Base-by-base conservation (phyloP, 306 rosid genomes). In the Castanea mollissima region DNA sequence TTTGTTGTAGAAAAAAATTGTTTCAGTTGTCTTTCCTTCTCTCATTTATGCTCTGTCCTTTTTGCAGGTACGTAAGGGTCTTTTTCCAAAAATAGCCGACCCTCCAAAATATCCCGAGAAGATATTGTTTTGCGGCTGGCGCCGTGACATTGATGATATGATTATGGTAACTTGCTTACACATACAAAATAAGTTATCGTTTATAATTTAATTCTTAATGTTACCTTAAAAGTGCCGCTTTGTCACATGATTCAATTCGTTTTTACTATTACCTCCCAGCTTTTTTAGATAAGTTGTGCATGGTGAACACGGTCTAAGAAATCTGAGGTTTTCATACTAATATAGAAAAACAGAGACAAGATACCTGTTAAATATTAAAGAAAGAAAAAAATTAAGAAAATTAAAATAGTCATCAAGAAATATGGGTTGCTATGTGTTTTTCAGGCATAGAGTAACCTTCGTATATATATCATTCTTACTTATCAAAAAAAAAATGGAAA, bases 111-210 rank as follows among this genome's bases (percentile, higher is more conserved):
- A 83, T 79, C 97, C 97, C 0, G 99, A 94, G 88, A 94, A 83
- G 88, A 90, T 94, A 86, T 69, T 94, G 86, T 94, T 94, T 83
- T 94, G 99, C 79, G 99, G 99, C 71, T 94, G 99, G 99, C 97
- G 99, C 35, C 97, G 99, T 69, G 99, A 94, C 88, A 90, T 94
- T 78, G 93, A 94, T 69, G 99, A 94, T 82, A 94, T 94, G 99
- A 94, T 94, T 83, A 78, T 90, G 99, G 99, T 94, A 87, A 88
- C 78, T 74, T 80, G 71, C 76, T 81, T 64, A 31, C 23, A 29
- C 51, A 67, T 19, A 1, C 49, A 34, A 35, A 19, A 18, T 18
- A 9, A 67, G 1, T 3, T 19, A 4, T 18, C 9, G 4, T 16
- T 15, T 23, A 3, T 67, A 12, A 67, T 32, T 65, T 23, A 18